A percentile compares a stretch with the other conserved stretches of the same genome.
Evolutionary conservation across 2,329 filamentous ascomycete genomes (phyloP).

Genomic region (Cladorrhinum sp.): DNA sequence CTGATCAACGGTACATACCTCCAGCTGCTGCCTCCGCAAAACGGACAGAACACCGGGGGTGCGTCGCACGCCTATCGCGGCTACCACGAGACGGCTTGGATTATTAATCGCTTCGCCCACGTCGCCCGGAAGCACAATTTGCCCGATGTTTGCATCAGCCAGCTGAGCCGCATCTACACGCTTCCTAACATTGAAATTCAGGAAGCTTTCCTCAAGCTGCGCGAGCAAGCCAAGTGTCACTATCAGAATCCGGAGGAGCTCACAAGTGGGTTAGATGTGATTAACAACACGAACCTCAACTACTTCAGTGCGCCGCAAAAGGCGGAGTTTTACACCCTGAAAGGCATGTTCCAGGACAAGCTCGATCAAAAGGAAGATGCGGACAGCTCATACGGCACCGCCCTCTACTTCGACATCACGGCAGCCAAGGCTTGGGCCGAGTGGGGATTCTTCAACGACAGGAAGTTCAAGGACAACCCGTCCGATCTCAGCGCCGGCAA

Average conservation of each 20-base stretch:
- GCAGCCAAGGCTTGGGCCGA: conserved; percentile 98
- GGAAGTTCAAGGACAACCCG: conserved; percentile 89
- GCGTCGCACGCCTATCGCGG: conserved; percentile 95
- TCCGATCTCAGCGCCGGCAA: conserved; percentile 77
- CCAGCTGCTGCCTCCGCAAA: conserved; percentile 71
- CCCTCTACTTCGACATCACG: conserved; percentile 91
- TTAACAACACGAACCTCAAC: conserved; percentile 98
- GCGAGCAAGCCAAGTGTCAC: conserved; percentile 98
- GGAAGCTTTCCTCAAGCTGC: conserved; percentile 93
- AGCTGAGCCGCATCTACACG: conserved; percentile 96
- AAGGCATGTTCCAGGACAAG: conserved; percentile 98
- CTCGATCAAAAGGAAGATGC: conserved; percentile 87
- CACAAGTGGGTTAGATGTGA: conserved; percentile 90
- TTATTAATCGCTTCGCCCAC: conserved; percentile 98
- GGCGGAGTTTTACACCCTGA: conserved; percentile 97
- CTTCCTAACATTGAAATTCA: conserved; percentile 99
- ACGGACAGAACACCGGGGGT: conserved; percentile 73
- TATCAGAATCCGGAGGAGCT: conserved; percentile 95
- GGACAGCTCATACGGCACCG: conserved; percentile 90
- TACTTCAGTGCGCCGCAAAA: conserved; percentile 97
- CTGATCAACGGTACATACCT: conserved; percentile 95
- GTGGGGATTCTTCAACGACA: conserved; percentile 98
- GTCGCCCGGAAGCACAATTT: conserved; percentile 96
- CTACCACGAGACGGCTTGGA: conserved; percentile 99
- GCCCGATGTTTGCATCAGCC: conserved; percentile 94